Conservation (phyloP, 176 grass and related monocot species). For the Oryza meridionalis region DNA sequence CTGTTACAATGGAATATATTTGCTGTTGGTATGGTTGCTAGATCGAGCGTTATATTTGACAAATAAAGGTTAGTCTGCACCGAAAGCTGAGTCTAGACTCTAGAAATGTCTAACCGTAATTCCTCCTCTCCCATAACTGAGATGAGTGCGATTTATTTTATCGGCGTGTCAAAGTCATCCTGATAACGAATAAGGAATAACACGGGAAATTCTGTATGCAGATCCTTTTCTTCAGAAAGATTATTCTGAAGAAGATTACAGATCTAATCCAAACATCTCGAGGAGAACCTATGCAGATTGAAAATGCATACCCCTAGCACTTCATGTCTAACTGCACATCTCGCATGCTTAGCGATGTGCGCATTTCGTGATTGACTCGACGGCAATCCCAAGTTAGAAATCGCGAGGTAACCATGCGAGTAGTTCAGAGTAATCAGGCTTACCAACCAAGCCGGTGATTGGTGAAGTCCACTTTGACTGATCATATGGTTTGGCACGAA, state of each 20-base stretch:
- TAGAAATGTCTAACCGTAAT: not conserved
- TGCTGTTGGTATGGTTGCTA: not conserved
- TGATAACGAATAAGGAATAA: not conserved
- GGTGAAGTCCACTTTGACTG: constrained; percentile 7
- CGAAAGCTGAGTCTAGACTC: not conserved
- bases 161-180: not conserved
- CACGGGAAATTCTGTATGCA: not conserved
- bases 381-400: not conserved
- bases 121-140: not conserved
- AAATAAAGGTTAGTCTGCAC: not conserved
- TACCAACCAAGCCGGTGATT: not conserved
- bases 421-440: not conserved
- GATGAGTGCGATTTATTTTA: not conserved
- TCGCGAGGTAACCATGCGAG: not conserved
- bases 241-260: not conserved
- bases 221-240: constrained; percentile 1
- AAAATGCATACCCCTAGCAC: not conserved
- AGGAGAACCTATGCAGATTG: not conserved
- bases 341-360: not conserved
- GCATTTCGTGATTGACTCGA: not conserved
- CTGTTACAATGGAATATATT: constrained; percentile 29
- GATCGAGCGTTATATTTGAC: not conserved
- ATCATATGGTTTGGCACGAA: not conserved
- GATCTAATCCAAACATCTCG: not conserved
- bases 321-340: not conserved